phyloP scores from a whole-genome alignment of 2,329 filamentous ascomycete genomes.

The Sporothrix sp. region DNA sequence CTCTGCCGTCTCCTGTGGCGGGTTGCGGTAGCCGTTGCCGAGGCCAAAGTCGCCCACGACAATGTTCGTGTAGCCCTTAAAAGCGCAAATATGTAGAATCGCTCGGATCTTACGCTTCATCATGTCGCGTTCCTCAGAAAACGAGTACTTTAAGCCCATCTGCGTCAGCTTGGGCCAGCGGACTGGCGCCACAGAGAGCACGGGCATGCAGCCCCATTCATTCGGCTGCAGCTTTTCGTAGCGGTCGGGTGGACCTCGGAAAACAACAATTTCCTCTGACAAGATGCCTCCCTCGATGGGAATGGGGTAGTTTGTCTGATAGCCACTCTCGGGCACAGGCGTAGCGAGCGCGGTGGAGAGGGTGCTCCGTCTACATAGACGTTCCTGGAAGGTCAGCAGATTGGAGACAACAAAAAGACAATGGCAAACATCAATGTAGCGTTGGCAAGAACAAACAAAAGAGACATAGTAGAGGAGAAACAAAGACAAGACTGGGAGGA shows the following conservation, averaged over 20 bases:
- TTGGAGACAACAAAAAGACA: too few species aligned
- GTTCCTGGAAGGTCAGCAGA: constrained; percentile 37
- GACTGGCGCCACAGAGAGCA: constrained; percentile 65
- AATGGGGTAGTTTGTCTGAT: constrained; percentile 56
- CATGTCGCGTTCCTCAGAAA: constrained; percentile 59
- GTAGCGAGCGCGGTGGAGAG: constrained; percentile 58
- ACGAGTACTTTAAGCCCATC: constrained; percentile 58
- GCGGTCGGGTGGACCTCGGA: constrained; percentile 57
- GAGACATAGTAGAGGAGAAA: too few species aligned
- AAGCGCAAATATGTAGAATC: constrained; percentile 59
- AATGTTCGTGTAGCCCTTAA: constrained; percentile 45
- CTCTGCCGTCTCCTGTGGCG: constrained; percentile 53
- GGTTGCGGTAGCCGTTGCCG: constrained; percentile 54
- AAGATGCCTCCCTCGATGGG: constrained; percentile 60
- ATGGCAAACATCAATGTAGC: too few species aligned
- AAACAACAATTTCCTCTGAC: constrained; percentile 62
- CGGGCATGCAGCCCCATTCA: constrained; percentile 50
- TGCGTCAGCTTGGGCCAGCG: constrained; percentile 64
- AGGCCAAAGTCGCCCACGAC: constrained; percentile 57
- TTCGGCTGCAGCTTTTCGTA: constrained; percentile 47
- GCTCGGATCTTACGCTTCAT: constrained; percentile 64
- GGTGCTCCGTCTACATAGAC: constrained; percentile 64
- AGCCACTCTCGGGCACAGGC: constrained; percentile 41
- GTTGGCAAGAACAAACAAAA: too few species aligned
- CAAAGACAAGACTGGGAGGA: too few species aligned